Evolutionary conservation across 169 alveolate species (phyloP), one percentile per base, ranked within the genome.

Genomic region (Eimeria mitis): DNA sequence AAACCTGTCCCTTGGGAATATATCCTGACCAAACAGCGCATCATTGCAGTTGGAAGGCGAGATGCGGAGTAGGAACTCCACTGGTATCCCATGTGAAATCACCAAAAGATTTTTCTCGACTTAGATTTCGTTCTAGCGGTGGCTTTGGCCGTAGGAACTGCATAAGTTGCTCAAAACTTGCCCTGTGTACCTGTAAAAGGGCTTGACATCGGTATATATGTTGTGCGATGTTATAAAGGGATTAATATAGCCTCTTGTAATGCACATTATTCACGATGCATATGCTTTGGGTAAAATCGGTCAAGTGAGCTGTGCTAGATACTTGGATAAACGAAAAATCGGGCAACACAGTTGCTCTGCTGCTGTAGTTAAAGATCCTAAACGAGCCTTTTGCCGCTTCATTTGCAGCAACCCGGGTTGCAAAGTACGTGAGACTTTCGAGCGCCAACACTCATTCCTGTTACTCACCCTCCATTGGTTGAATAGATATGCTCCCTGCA

Each of bases 401-500:
- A 78, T 25, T 44, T n/a, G 7, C n/a, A 9, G 42, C 16, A 75
- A 4, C 85, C 34, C 40, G 23, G 87, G 19, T 23, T 25, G 42
- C 63, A 19, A n/a, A 23, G n/a, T 42, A 37, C 34, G 40, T 42
- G 61, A 47, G 87, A 42, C 37, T 47, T 44, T 49, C 31, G 89
- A 47, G 25, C 13, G 13, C 52, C 70, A 31, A n/a, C 37, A 47
- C 4, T 34, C 59, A 6, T n/a, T 83, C 81, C 19, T 9, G 44
- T 37, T 54, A 61, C 96, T 47, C 52, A 92, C 96, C 96, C 16
- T 40, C 94, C 42, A 42, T 37, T 14, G 96, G 96, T 37, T 70
- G 70, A 47, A 92, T 59, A 34, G 89, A 21, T 37, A 92, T 81
- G 87, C 95, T n/a, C 28, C 89, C 63, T 2, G 94, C 81, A 28